Base-by-base conservation (phyloP, 1,139 yeast genomes). In the Nakaseomyces nivariensis region DNA sequence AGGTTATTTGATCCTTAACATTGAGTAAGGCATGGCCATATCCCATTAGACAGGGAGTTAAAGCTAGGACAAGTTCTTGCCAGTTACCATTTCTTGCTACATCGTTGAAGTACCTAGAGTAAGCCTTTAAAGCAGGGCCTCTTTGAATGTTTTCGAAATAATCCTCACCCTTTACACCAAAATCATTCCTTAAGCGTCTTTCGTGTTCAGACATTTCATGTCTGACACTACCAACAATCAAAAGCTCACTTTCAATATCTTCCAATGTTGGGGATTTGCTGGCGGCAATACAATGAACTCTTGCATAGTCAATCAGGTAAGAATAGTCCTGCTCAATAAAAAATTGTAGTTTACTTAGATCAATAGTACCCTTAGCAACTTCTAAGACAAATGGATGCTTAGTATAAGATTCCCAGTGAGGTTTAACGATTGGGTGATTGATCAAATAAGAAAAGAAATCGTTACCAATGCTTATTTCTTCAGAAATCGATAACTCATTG, bases 41-140 rank as follows among this genome's bases (percentile, higher is more conserved):
- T 1, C 95, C 96, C 62, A 82, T 77, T 43, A 85, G 68, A 64
- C 95, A 86, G 0, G 96, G 95, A 2, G 89, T 77, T 48, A 85
- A 67, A 0, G 94, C 86, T 5, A 81, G 75, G 53, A 79, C 78
- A 47, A 83, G 74, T 26, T 82, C 85, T 37, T 82, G 65, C 75
- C 81, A 84, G 60, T 82, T 84, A 17, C 75, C 72, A 41, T 65
- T 68, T 34, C 69, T 67, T 1, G 84, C 83, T 7, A 81, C 67
- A 37, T 76, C 72, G 43, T 74, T 61, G 51, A 86, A 70, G 56
- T 79, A 85, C 43, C 81, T 70, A 38, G 86, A 77, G 62, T 86
- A 86, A 1, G 74, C 75, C 25, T 66, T 59, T 57, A 86, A 78
- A 3, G 85, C 85, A 25, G 72, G 67, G 0, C 79, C 79, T 37